Conservation (phyloP, 176 grass and related monocot genomes). For the Paspalum vaginatum region DNA sequence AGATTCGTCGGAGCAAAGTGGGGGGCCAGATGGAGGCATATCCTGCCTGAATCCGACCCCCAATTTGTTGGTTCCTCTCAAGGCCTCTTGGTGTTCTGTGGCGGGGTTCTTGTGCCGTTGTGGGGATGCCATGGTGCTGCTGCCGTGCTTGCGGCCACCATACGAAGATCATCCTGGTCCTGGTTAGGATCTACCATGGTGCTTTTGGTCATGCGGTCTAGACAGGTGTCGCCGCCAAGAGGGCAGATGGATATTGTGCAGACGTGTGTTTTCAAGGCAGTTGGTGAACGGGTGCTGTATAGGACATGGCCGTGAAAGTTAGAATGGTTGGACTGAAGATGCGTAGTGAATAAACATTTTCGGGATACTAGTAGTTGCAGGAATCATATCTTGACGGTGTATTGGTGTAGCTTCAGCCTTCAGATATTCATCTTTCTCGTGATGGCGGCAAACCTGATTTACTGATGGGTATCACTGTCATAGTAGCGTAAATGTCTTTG, state of each 20-base stretch:
- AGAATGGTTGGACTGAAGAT: background rate
- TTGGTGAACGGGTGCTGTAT: background rate
- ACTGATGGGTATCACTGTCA: too few relatives aligned
- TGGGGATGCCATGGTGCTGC: constrained; percentile 38
- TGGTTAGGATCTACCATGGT: background rate
- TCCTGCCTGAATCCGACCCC: constrained; percentile 42
- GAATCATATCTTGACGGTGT: background rate
- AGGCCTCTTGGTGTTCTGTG: constrained; percentile 35
- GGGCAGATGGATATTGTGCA: background rate
- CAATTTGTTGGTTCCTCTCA: constrained; percentile 1
- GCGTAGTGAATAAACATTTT: background rate
- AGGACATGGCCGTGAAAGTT: background rate
- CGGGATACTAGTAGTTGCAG: background rate
- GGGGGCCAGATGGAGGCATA: constrained; percentile 57
- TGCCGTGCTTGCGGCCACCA: constrained; percentile 15
- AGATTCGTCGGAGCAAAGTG: constrained; percentile 53
- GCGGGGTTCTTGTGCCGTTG: constrained; percentile 43
- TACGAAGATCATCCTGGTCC: constrained; percentile 8
- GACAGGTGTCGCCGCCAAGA: too few relatives aligned
- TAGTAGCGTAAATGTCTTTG: background rate
- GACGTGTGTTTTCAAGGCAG: background rate
- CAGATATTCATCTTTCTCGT: background rate
- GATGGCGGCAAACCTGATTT: background rate
- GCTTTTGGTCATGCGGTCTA: background rate
- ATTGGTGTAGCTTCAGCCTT: background rate